Base-by-base conservation (phyloP, 2,329 filamentous ascomycete genomes). In the Calonectria pseudoreteaudii region DNA sequence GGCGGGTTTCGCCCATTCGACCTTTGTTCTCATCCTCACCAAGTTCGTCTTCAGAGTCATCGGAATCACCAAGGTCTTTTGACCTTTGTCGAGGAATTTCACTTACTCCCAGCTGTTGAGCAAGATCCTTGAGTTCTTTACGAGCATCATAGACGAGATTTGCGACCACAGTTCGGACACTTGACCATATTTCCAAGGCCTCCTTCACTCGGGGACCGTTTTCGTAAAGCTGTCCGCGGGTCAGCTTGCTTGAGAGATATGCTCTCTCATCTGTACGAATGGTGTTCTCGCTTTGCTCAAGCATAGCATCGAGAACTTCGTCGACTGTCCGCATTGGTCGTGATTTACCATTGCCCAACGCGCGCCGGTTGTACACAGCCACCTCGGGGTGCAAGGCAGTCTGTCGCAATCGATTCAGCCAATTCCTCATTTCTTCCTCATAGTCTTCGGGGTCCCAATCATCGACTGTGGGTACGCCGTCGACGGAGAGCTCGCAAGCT, bases 291-390 rank as follows among this genome's bases (percentile, higher is more conserved):
- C 93, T 95, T 80, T 96, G 93, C 70, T 98, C 95, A 72, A 98
- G 93, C 96, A 99, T 98, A 6, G 93, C 92, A 76, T 95, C 93
- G 14, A 99, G 87, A 1, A 98, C 96, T 83, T 98, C 94, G 23
- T 93, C 91, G 2, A 98, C 93, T 0, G 96, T 97, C 16, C 94
- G 90, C 76, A 98, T 88, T 0, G 94, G 93, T 0, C 91, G 92
- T 68, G 88, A 88, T 64, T 88, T 91, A 53, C 87, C 90, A 56
- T 90, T 88, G 1, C 93, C 93, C 8, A 94, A 84, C 0, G 90
- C 89, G 74, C 89, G 90, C 18, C 93, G 88, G 77, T 93, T 94
- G 38, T 90, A 90, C 13, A 89, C 89, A 23, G 94, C 94, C 52
- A 98, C 91, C 81, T 98, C 93, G 0, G 96, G 95, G 83, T 98